Evolutionary conservation across 2,329 filamentous ascomycete species (phyloP), one percentile per base, ranked within the genome.

Genomic region (Stagonosporopsis cucurbitacearum): DNA sequence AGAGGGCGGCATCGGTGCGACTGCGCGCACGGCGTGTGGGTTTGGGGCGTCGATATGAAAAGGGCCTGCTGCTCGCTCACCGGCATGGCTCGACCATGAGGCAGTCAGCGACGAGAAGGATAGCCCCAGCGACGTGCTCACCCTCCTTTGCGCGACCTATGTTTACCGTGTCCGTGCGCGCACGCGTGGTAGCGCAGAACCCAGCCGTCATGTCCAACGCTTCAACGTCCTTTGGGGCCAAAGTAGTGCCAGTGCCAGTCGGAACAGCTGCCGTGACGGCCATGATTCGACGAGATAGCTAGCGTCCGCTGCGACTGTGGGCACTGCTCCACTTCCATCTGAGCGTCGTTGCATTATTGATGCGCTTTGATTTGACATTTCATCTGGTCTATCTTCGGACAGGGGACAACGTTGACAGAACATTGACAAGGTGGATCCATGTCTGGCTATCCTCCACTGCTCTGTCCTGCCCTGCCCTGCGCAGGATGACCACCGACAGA

Each of bases 1-100:
- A 35, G 67, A 46, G 44, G 66, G 47, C 42, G 66, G 60, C 70
- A 73, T 71, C 43, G 43, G 39, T 44, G 62, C 55, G 45, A 55
- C 43, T 52, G 55, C 57, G 61, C 64, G 60, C 61, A 54, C 58
- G 42, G 49, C 43, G 65, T 59, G 40, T 35, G 40, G 51, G 35
- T 53, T 40, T 47, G 59, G 62, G 63, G 65, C 69, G 65, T 66
- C 43, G 53, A 22, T 53, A 30, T 44, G n/a, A 37, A 47, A 22
- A 37, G 25, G 45, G 39, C 42, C 28, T 28, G 50, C 47, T 45
- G 46, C 44, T 45, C 56, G 58, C 49, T 65, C 62, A 65, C 67
- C 32, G 59, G 58, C 69, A 73, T 74, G 35, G 62, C 66, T 54
- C 43, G 46, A 42, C 54, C 48, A 55, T 49, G 50, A 22, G 22